Base-by-base conservation (phyloP, 2,329 filamentous ascomycete species). In the Arthrobotrys conoides region DNA sequence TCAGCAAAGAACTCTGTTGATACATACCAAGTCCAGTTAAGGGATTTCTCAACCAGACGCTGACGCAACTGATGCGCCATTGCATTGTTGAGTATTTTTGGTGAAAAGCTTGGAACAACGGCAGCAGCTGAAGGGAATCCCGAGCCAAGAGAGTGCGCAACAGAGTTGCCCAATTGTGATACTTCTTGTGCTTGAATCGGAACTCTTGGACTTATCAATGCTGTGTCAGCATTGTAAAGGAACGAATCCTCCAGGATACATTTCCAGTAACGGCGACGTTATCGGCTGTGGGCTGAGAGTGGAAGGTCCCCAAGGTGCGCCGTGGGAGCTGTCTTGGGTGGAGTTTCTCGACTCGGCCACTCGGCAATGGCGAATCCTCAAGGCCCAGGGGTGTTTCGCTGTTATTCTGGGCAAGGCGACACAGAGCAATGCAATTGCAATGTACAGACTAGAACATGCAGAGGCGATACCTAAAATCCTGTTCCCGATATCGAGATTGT, bases 11-110 rank as follows among this genome's bases (percentile, higher is more conserved):
- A 46, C 51, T 30, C 69, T 64, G 65, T 20, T 41, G 51, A 71
- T 66, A 30, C 33, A 65, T 63, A 76, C 55, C 36, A 57, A 36
- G 55, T 41, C 61, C 22, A 59, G 53, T 36, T 27, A 59, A 55
- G 61, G 67, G 67, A 14, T 41, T 49, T 33, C n/a, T 49, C 51
- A 55, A 55, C 41, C 18, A 57, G 41, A 46, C 20, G 73, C 73
- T 77, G 73, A 77, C 73, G 67, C 73, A 77, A 76, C 55, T 51
- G 72, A 44, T 76, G 67, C 64, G 71, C 71, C 64, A 75, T 75
- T 64, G 71, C 48, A 64, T 55, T 64, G 20, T 61, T 18, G 41
- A 61, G n/a, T 55, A 64, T 41, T 53, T 70, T 38, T 33, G 27
- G 51, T 46, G 46, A 44, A 48, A 75, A 75, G 64, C 71, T 75